Conservation (phyloP, 129 eudicot species). For the Daucus carota region DNA sequence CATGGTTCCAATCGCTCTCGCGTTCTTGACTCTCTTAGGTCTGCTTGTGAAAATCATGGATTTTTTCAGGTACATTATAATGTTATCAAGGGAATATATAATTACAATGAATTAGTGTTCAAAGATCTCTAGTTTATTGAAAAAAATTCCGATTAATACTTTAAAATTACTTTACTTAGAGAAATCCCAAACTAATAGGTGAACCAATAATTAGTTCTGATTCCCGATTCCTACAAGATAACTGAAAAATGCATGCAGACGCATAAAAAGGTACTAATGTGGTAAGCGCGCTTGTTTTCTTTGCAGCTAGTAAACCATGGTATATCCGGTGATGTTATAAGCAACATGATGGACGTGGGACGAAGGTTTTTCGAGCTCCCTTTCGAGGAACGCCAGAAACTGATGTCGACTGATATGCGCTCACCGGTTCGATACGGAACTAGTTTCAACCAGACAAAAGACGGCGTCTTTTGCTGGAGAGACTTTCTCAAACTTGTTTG, state of each 20-base stretch:
- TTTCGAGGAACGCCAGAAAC: constrained; percentile 43
- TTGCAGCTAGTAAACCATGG: constrained; percentile 69
- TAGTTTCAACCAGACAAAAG: constrained; percentile 63
- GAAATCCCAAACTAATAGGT: no score
- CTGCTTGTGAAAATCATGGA: constrained; percentile 63
- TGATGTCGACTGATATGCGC: constrained; percentile 43
- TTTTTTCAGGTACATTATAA: constrained; percentile 50
- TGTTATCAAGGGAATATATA: no score
- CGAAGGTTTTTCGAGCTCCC: constrained; percentile 57
- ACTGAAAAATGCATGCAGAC: not conserved
- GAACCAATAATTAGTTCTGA: no score
- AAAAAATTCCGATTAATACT: no score
- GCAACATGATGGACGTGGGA: constrained; percentile 35
- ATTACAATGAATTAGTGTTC: no score
- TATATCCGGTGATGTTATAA: constrained; percentile 24
- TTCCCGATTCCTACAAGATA: no score
- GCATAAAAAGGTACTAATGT: not conserved
- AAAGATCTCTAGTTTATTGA: no score
- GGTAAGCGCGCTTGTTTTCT: not conserved
- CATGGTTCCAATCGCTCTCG: constrained; percentile 48
- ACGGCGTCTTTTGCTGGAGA: constrained; percentile 68
- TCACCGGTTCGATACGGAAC: constrained; percentile 73
- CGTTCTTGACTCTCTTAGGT: constrained; percentile 37
- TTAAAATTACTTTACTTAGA: no score
- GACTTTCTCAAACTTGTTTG: constrained; percentile 67